Base-by-base conservation (phyloP, 805 yeast species). In the Torulaspora franciscae region DNA sequence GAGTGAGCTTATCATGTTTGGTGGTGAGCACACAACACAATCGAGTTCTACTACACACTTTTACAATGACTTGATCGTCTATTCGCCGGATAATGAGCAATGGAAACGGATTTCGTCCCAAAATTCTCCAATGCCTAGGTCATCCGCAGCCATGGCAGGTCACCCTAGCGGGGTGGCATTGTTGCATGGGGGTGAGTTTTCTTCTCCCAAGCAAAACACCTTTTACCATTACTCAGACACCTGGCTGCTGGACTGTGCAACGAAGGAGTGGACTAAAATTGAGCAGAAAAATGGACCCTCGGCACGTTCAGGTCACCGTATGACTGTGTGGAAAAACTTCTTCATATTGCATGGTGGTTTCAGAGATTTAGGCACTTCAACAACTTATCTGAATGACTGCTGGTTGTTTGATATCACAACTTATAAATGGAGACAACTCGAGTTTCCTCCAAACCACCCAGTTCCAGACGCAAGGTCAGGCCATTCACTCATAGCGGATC, bases 181-280 rank as follows among this genome's bases (percentile, higher is more conserved):
- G 48, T 67, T 91, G 72, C 93, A 88, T 68, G 99, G 98, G 40
- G 99, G 99, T 57, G 99, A 91, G 66, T 91, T 93, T 57, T 86
- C 96, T 1, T 85, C 95, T 11, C 98, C 98, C 3, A 91, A 91
- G 57, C 99, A 91, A 64, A 80, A 87, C 40, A 88, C 96, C 0
- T 91, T 91, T 66, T 93, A 93, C 64, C 99, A 91, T 66, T 91
- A 87, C 63, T 91, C 96, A 13, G 99, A 91, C 61, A 84, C 96
- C 3, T 91, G 99, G 99, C 74, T 91, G 37, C 70, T 91, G 48
- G 98, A 93, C 58, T 77, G 90, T 1, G 79, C 75, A 26, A 72
- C 83, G 13, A 88, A 85, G 57, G 96, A 89, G 65, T 91, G 98
- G 98, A 73, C 85, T 17, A 89, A 90, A 58, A 69, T 89, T 4